These are phyloP conservation scores for Rhynchosporium graminicola DNA, from an alignment of 2,329 filamentous ascomycete species.

Conservation along the genomic window DNA sequence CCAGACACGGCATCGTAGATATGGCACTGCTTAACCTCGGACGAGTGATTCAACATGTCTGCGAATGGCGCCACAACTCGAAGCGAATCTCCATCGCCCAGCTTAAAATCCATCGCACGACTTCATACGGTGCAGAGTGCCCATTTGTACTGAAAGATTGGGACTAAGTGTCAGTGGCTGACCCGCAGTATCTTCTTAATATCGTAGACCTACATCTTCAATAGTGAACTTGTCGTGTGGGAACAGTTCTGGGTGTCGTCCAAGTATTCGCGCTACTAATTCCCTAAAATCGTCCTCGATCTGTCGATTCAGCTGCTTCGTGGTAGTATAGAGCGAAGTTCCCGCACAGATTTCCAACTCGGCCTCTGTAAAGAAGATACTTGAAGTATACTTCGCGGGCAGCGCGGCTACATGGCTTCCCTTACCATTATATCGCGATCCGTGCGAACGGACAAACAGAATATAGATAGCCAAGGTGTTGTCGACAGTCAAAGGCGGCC, in stretches of 20 bases:
- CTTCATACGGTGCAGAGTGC: conserved; percentile 22
- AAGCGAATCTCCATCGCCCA: conserved; percentile 19
- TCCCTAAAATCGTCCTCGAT: conserved; percentile 19
- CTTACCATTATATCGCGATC: conserved; percentile 18
- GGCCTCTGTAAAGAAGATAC: conserved; percentile 21
- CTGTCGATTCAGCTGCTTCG: conserved; percentile 22
- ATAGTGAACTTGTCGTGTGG: conserved; percentile 22
- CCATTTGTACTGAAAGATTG: conserved; percentile 23
- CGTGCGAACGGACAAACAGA: conserved; percentile 19
- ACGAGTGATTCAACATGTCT: conserved; percentile 22
- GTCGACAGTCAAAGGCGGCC: conserved; percentile 22
- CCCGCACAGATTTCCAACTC: conserved; percentile 19
- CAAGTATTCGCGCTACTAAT: conserved; percentile 21
- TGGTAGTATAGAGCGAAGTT: conserved; percentile 23
- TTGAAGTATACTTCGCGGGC: conserved; percentile 20
- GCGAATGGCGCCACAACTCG: conserved; percentile 22
- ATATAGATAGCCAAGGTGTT: conserved; percentile 21
- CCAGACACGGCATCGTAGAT: conserved; percentile 22
- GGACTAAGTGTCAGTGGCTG: conserved; percentile 18
- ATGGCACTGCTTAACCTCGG: conserved; percentile 21
- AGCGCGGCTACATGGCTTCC: conserved; percentile 20
- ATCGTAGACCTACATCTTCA: conserved; percentile 20
- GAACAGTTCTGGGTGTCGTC: conserved; percentile 22
- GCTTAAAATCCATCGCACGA: conserved; percentile 23
- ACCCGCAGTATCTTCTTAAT: conserved; percentile 17